Percentiles rank a stretch among this genome's conserved stretches.
These are phyloP conservation scores for Penicillium roqueforti DNA, from an alignment of 495 filamentous ascomycete species.

Conservation along the genomic window DNA sequence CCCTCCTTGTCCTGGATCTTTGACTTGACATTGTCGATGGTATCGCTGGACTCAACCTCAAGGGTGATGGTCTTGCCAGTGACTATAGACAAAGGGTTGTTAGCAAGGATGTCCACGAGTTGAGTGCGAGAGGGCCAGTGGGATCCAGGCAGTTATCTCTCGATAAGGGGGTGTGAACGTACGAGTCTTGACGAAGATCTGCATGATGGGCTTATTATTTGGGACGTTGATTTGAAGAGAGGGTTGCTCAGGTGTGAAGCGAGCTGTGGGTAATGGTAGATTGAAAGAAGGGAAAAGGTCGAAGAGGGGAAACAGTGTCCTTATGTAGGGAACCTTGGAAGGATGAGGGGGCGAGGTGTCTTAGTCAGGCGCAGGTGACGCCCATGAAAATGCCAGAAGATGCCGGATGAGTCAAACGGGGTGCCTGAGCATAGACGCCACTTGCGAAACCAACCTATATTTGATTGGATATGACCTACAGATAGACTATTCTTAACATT, in stretches of 20 bases:
- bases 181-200: conserved; percentile 98
- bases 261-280: not conserved
- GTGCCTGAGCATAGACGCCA: conserved; percentile 23
- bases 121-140: not conserved
- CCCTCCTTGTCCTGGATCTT: conserved; percentile 99
- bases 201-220: conserved; percentile 54
- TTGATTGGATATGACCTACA: not conserved
- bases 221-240: conserved; percentile 16
- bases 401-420: conserved; percentile 27
- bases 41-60: conserved; percentile 97
- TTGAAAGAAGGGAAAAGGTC: conserved; percentile 6
- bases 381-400: conserved; percentile 19
- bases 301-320: conserved; percentile 18
- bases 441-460: conserved; percentile 7
- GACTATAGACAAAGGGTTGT: conserved; percentile 35
- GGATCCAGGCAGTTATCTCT: not conserved
- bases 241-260: not conserved
- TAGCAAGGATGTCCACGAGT: conserved; percentile 13
- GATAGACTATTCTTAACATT: not conserved
- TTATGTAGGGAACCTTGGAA: conserved; percentile 31
- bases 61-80: conserved; percentile 99
- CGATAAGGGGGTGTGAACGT: conserved; percentile 42
- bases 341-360: conserved; percentile 34
- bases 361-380: conserved; percentile 35
- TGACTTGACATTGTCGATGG: conserved; percentile 97